phyloP scores from a whole-genome alignment of 208 protist species.

The Acanthamoeba healyi region DNA sequence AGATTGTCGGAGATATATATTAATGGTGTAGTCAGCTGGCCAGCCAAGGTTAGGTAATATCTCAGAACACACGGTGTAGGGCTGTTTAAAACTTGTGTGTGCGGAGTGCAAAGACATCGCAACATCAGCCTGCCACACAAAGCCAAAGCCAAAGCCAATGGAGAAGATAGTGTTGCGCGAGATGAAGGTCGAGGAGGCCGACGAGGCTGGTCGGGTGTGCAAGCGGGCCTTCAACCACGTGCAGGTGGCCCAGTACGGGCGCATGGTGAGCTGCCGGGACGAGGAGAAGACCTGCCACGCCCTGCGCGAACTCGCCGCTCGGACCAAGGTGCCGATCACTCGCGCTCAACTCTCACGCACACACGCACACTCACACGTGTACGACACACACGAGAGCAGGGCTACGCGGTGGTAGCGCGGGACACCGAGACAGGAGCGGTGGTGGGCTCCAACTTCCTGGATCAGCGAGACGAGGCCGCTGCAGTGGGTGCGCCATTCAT shows the following conservation, averaged over 20 bases:
- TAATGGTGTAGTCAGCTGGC: too few species aligned
- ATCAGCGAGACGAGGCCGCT: constrained; percentile 13
- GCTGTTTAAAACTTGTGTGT: too few species aligned
- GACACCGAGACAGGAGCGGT: background rate
- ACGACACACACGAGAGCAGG: background rate
- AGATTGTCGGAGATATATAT: too few species aligned
- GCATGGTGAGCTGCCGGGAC: background rate
- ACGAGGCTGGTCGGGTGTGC: constrained; percentile 25
- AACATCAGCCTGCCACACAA: too few species aligned
- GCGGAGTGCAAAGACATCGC: too few species aligned
- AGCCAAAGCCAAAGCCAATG: background rate
- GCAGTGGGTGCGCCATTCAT: background rate
- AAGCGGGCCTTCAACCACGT: constrained; percentile 5
- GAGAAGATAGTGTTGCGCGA: background rate
- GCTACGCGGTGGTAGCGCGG: background rate
- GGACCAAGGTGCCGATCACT: too few species aligned
- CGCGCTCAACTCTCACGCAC: background rate
- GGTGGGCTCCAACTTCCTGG: background rate
- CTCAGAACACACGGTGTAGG: too few species aligned
- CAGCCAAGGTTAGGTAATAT: too few species aligned
- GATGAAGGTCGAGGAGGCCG: background rate
- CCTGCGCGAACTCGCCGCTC: background rate
- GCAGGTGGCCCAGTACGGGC: background rate
- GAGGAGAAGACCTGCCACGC: background rate
- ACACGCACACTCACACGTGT: background rate